Evolutionary conservation across 2,329 filamentous ascomycete species (phyloP).

Genomic region (Pseudodiploospora longispora): DNA sequence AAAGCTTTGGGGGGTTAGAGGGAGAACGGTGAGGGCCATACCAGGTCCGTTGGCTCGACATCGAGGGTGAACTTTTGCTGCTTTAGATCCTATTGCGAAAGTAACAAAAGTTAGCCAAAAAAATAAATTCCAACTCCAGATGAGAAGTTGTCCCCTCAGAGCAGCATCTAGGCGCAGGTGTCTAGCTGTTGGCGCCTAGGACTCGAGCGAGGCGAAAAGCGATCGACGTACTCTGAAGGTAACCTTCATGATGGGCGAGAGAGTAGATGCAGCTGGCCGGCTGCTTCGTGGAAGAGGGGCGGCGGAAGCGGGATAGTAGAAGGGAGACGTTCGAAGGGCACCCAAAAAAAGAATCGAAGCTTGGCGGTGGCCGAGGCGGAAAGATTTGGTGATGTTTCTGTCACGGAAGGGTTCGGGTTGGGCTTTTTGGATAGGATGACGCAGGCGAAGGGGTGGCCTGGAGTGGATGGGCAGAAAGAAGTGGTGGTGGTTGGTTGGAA

Average conservation of each 20-base stretch:
- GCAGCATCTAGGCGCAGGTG: neutral
- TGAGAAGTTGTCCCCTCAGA: too few species aligned
- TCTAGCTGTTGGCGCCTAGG: conserved; percentile 2
- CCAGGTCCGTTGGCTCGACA: conserved; percentile 84
- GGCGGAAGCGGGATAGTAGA: conserved; percentile 1
- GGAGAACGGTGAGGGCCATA: conserved; percentile 44
- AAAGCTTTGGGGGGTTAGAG: conserved; percentile 12
- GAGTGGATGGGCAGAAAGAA: too few species aligned
- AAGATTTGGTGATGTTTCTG: too few species aligned
- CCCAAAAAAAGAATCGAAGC: neutral
- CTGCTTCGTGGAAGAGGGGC: conserved; percentile 14
- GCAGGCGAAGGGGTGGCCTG: too few species aligned
- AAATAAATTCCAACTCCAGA: neutral
- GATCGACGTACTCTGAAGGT: conserved; percentile 50
- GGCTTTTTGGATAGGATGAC: too few species aligned
- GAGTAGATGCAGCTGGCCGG: conserved; percentile 22
- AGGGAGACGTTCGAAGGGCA: neutral
- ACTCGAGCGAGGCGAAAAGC: neutral
- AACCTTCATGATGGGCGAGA: conserved; percentile 55
- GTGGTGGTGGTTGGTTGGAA: too few species aligned
- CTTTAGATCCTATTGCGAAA: conserved; percentile 71
- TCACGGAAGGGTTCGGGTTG: too few species aligned
- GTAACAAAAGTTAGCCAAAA: conserved; percentile 1
- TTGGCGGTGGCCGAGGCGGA: too few species aligned
- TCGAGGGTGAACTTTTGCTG: conserved; percentile 98